Evolutionary conservation across 176 grass and related monocot genomes (phyloP).

Genomic region (Zea mays): Zm-B73-REFERENCE-NAM-5.0 NC_050101.1:8894001-8894500

Average conservation of each 20-base stretch:
- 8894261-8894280: neutral
- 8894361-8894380: too few species aligned
- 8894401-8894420: too few species aligned
- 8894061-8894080: conserved; percentile 5
- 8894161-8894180: conserved; percentile 40
- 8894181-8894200: neutral
- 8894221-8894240: neutral
- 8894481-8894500: too few species aligned
- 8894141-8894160: conserved; percentile 44
- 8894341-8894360: too few species aligned
- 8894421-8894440: too few species aligned
- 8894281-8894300: neutral
- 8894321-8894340: too few species aligned
- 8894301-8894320: neutral
- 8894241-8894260: neutral
- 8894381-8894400: too few species aligned
- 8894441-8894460: too few species aligned
- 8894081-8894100: conserved; percentile 40
- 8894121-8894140: neutral
- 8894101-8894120: conserved; percentile 14
- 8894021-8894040: conserved; percentile 43
- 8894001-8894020: conserved; percentile 54
- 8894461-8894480: too few species aligned
- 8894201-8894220: neutral
- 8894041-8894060: conserved; percentile 24